Base-by-base conservation (phyloP, 2,329 filamentous ascomycete species). In the Talaromyces sp. region DNA sequence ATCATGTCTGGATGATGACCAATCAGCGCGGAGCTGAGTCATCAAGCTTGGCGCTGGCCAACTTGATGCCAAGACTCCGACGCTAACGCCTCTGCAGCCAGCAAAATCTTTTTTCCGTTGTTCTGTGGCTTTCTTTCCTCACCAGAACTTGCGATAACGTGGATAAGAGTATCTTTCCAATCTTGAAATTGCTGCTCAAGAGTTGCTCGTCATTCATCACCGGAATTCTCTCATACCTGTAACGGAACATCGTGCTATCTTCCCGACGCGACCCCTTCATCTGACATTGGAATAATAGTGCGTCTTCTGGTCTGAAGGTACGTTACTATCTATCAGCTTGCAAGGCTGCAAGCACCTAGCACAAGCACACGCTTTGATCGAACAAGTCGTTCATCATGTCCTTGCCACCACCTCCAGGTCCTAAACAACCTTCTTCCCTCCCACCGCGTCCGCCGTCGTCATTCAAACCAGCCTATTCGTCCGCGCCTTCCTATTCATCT, bases 371-470 rank as follows among this genome's bases (percentile, higher is more conserved):
- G 19, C 47, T 56, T 60, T 61, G 72, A 69, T 74, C 74, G 78
- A 74, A 72, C 75, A 66, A 72, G 70, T 76, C 78, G 73, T 82
- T 83, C 82, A 83, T 82, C 82, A 94, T 94, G 91, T 89, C 90
- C 81, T 92, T 92, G 85, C 89, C 90, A 80, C 89, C 89, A 76
- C 90, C 90, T 90, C 90, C 91, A 92, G 90, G 90, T 85, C 81
- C 86, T 68, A 79, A 76, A 68, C 82, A 77, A 74, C 74, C 76
- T 73, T 85, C 76, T 73, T 91, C 90, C 71, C 89, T 96, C 45
- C 92, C 92, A 69, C 88, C 91, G 68, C 89, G 90, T 71, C 92
- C 91, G 67, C 91, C 91, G 48, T 65, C 75, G 35, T 72, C 72
- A 72, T 84, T 82, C 76, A 82, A 84, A 69, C 80, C 86, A 27